These are phyloP conservation scores for Saposhnikovia divaricata DNA, from an alignment of 129 eudicot species.

Conservation along the genomic window DNA sequence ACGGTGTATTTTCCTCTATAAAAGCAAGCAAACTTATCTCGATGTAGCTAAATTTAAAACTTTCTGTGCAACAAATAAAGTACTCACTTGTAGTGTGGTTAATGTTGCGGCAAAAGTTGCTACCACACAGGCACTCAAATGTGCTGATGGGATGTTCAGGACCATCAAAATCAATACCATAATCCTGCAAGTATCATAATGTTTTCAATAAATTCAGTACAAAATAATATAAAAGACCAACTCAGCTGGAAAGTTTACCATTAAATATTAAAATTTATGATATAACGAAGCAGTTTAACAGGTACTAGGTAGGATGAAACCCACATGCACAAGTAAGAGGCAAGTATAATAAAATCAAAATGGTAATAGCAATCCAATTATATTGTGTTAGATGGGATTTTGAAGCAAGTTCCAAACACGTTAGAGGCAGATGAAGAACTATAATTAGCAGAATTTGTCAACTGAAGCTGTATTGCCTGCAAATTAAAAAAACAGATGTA, in stretches of 20 bases:
- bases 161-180: constrained; percentile 90
- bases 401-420: neutral
- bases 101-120: constrained; percentile 79
- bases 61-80: neutral
- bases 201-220: neutral
- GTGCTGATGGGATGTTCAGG: constrained; percentile 75
- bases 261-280: neutral
- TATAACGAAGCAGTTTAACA: neutral
- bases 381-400: neutral
- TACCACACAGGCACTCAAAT: constrained; percentile 73
- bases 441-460: neutral
- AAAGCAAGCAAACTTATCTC: neutral
- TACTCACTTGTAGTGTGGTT: constrained; percentile 60
- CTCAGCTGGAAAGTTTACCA: neutral
- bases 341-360: too few species aligned
- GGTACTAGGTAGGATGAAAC: neutral
- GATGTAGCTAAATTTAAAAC: neutral
- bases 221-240: neutral
- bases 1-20: neutral
- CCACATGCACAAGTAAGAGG: neutral
- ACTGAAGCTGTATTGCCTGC: neutral
- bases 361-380: neutral
- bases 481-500: neutral
- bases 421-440: neutral
- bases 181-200: constrained; percentile 54